A percentile compares a stretch with the other conserved stretches of the same genome.
Conservation (phyloP, 2,329 filamentous ascomycete species). For the Hypoxylon rubiginosum region DNA sequence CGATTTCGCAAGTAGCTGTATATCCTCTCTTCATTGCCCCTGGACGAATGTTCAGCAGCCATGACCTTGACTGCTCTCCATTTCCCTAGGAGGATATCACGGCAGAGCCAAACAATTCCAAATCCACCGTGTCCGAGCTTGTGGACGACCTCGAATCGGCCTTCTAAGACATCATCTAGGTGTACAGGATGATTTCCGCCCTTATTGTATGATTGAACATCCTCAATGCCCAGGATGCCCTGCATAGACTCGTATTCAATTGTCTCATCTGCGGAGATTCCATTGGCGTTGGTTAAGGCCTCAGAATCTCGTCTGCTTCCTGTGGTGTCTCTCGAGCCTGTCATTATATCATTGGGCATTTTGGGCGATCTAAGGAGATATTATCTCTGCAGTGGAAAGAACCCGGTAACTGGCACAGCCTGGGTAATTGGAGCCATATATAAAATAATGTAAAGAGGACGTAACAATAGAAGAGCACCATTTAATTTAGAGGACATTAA, state of each 20-base stretch:
- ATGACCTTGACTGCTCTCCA: slow-evolving; percentile 42
- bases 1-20: slow-evolving; percentile 8
- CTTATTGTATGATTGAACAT: slow-evolving; percentile 32
- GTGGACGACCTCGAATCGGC: slow-evolving; percentile 33
- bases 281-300: not conserved
- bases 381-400: too few relatives aligned
- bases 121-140: slow-evolving; percentile 39
- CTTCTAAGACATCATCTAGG: slow-evolving; percentile 29
- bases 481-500: too few relatives aligned
- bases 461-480: too few relatives aligned
- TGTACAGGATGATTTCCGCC: slow-evolving; percentile 38
- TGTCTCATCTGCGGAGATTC: not conserved
- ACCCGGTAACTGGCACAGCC: too few relatives aligned
- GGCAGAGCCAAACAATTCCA: slow-evolving; percentile 39
- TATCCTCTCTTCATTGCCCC: slow-evolving; percentile 11
- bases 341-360: too few relatives aligned
- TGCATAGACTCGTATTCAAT: slow-evolving; percentile 15
- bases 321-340: too few relatives aligned
- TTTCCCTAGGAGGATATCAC: slow-evolving; percentile 6
- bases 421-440: too few relatives aligned
- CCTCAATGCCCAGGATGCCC: not conserved
- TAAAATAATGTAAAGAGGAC: too few relatives aligned
- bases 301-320: too few relatives aligned
- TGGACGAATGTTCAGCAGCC: slow-evolving; percentile 22
- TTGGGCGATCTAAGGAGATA: too few relatives aligned